Evolutionary conservation across 352 stramenopile genomes (phyloP).

Genomic region (Pythium dissotocum): DNA sequence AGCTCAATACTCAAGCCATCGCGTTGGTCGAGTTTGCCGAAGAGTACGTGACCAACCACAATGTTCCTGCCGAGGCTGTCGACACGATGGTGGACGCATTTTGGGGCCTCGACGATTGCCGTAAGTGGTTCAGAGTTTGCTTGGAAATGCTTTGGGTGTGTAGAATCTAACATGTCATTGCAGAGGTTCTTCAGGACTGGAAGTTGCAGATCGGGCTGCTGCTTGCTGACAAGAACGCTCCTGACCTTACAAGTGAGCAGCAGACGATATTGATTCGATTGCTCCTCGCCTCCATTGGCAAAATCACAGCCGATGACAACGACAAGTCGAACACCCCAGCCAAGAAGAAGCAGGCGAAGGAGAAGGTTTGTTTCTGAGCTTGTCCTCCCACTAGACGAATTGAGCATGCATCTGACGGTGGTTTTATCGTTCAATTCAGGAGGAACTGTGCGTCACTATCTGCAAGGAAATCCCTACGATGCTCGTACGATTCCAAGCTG

Average conservation of each 20-base stretch:
- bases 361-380: constrained; percentile 41
- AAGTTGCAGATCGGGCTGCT: constrained; percentile 72
- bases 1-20: constrained; percentile 86
- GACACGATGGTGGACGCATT: constrained; percentile 85
- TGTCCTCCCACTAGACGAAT: too few relatives aligned
- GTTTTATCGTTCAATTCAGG: constrained; percentile 29
- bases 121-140: constrained; percentile 44
- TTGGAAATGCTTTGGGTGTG: constrained; percentile 14
- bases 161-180: constrained; percentile 14
- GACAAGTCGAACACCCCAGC: constrained; percentile 29
- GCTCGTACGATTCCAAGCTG: constrained; percentile 74
- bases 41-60: constrained; percentile 78
- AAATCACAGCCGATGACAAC: constrained; percentile 41
- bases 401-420: not conserved
- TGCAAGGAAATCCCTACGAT: constrained; percentile 81
- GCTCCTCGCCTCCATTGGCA: constrained; percentile 66
- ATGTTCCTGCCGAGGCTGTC: constrained; percentile 54
- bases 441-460: constrained; percentile 78
- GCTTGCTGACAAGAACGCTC: constrained; percentile 77
- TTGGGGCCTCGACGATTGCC: constrained; percentile 83
- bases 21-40: constrained; percentile 89
- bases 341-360: constrained; percentile 54
- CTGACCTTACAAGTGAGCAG: constrained; percentile 77
- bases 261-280: constrained; percentile 79
- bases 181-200: constrained; percentile 86